Percentiles rank a stretch among this genome's conserved stretches.
Evolutionary conservation across 129 eudicot genomes (phyloP).

Genomic region (Oenanthe sinensis): DNA sequence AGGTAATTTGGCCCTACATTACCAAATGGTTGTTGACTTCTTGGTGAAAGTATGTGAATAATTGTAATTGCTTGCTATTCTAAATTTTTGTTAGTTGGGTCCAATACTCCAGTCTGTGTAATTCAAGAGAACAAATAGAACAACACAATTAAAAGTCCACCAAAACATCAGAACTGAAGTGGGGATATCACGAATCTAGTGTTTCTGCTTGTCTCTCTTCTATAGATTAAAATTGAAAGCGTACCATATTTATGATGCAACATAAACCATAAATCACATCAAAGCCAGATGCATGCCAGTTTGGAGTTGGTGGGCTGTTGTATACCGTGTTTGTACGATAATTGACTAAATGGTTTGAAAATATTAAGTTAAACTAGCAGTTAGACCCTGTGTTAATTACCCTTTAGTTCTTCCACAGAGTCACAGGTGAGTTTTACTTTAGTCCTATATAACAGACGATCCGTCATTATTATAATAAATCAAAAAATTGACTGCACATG

Average conservation of each 20-base stretch:
- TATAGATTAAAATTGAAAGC: neutral
- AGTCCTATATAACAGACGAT: neutral
- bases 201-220: neutral
- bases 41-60: conserved; percentile 2
- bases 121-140: neutral
- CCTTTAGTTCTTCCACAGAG: neutral
- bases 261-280: neutral
- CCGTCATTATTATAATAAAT: neutral
- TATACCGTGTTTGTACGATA: neutral
- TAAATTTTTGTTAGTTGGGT: neutral
- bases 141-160: neutral
- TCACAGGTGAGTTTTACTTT: neutral
- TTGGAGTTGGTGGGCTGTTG: neutral
- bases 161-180: neutral
- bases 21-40: neutral
- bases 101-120: neutral
- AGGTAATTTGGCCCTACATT: conserved; percentile 3
- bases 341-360: neutral
- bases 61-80: neutral
- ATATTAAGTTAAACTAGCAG: neutral
- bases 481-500: neutral
- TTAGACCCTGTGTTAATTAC: neutral
- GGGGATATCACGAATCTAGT: neutral
- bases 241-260: neutral
- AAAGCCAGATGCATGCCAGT: neutral